Evolutionary conservation across 1,284 basidiomycete genomes (phyloP), one percentile per base, ranked within the genome.

Genomic region (Trichosporon inkin): DNA sequence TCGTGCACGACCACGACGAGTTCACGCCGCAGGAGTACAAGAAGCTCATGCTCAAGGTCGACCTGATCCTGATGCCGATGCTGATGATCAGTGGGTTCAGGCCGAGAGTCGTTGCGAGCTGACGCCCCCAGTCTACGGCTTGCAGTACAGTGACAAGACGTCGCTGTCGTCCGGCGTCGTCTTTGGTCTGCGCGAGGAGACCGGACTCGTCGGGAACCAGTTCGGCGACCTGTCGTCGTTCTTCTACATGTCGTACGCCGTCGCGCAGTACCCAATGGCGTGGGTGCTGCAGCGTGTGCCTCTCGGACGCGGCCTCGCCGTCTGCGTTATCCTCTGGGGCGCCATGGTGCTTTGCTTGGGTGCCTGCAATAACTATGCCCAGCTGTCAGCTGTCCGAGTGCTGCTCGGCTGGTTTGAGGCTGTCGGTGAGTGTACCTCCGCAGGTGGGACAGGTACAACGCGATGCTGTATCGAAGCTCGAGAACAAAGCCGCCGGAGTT

Each of bases 401-500:
- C 40, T 70, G 22, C 60, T 72, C 17, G 71, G 71, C 16, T 67
- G 66, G 64, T 67, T 71, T 35, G 69, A 71, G 60, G 61, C 56
- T 3, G 64, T 66, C 53, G 56, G 11, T 38, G 36, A 38, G 16
- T 32, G 24, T 28, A 10, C 14, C n/a, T n/a, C n/a, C n/a, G n/a
- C n/a, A n/a, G n/a, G n/a, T n/a, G n/a, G n/a, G n/a, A n/a, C n/a
- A n/a, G n/a, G n/a, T n/a, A n/a, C n/a, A n/a, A n/a, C n/a, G n/a
- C n/a, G n/a, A n/a, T n/a, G n/a, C n/a, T n/a, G n/a, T n/a, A n/a
- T n/a, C n/a, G n/a, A n/a, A n/a, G n/a, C n/a, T n/a, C n/a, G n/a
- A n/a, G n/a, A n/a, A n/a, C n/a, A n/a, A n/a, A n/a, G n/a, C n/a
- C n/a, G n/a, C n/a, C n/a, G n/a, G n/a, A n/a, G n/a, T n/a, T n/a